Evolutionary conservation across 2,329 filamentous ascomycete genomes (phyloP).

Genomic region (Xylaria sp.): DNA sequence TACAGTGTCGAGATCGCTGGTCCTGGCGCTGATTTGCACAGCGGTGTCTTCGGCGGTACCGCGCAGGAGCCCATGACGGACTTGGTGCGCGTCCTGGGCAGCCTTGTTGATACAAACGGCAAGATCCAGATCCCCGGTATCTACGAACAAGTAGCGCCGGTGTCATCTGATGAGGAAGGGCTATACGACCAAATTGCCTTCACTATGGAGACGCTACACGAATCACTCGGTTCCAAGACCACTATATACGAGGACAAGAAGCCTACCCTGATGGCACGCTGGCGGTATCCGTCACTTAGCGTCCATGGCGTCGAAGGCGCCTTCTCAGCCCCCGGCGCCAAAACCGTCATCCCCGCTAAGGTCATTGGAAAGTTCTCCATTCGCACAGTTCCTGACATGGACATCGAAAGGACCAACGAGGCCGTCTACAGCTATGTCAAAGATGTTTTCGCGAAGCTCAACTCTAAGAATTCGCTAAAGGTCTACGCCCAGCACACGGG

Average conservation of each 20-base stretch:
- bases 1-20: conserved; percentile 92
- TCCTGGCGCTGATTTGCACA: conserved; percentile 93
- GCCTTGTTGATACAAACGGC: conserved; percentile 87
- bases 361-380: conserved; percentile 99
- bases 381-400: conserved; percentile 97
- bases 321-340: conserved; percentile 91
- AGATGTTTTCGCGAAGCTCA: conserved; percentile 84
- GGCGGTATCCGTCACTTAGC: conserved; percentile 93
- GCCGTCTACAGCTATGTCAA: conserved; percentile 86
- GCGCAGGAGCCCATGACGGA: conserved; percentile 99
- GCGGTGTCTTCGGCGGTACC: conserved; percentile 94
- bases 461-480: conserved; percentile 91
- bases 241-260: conserved; percentile 91
- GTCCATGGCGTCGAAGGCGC: conserved; percentile 95
- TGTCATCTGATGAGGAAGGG: conserved; percentile 85
- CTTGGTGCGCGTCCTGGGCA: conserved; percentile 81
- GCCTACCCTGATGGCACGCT: conserved; percentile 91
- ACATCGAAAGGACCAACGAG: conserved; percentile 87
- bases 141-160: conserved; percentile 88
- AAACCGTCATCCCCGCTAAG: conserved; percentile 98
- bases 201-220: conserved; percentile 94
- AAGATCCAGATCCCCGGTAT: conserved; percentile 96
- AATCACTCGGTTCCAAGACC: conserved; percentile 89
- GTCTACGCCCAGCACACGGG: conserved; percentile 87
- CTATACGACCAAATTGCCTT: conserved; percentile 94